Percentiles rank a stretch among this genome's conserved stretches.
Evolutionary conservation across 345 rosid species (phyloP).

Genomic region (Pugionium cornutum): DNA sequence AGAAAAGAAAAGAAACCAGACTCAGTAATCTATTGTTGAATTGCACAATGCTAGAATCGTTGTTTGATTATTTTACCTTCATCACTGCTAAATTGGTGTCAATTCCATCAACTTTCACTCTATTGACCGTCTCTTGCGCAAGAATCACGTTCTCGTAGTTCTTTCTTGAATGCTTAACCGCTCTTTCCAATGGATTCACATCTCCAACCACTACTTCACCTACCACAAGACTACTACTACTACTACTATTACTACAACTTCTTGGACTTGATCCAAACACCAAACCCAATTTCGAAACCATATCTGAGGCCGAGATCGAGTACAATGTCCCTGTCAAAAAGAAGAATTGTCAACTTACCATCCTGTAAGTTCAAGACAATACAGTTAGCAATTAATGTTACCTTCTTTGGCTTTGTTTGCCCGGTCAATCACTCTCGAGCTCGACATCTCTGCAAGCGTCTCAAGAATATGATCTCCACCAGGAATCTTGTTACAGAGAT

Average conservation of each 20-base stretch:
- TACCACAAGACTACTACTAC: slow-evolving; percentile 48
- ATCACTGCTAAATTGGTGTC: slow-evolving; percentile 95
- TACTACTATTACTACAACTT: slow-evolving; percentile 33
- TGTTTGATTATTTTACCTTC: slow-evolving; percentile 59
- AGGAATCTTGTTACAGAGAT: slow-evolving; percentile 90
- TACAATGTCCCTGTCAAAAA: slow-evolving; percentile 44
- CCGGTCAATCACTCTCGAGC: slow-evolving; percentile 51
- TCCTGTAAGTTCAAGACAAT: background rate
- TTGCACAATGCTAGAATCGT: background rate
- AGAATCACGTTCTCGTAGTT: slow-evolving; percentile 70
- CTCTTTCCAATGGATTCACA: slow-evolving; percentile 74
- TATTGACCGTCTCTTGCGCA: slow-evolving; percentile 88
- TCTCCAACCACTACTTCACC: slow-evolving; percentile 94
- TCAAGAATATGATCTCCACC: slow-evolving; percentile 93
- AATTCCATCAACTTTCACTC: slow-evolving; percentile 88
- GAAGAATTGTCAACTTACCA: background rate
- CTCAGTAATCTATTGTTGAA: background rate
- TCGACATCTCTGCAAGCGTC: slow-evolving; percentile 76
- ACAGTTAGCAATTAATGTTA: slow-evolving; percentile 23
- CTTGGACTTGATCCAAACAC: slow-evolving; percentile 65
- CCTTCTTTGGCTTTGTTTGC: slow-evolving; percentile 44
- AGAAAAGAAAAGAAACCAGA: slow-evolving; percentile 8
- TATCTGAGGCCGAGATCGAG: slow-evolving; percentile 65
- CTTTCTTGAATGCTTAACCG: slow-evolving; percentile 72
- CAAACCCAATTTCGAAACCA: slow-evolving; percentile 79